Base-by-base conservation (phyloP, 78 protist genomes). In the Dictyostelium discoideum region DNA sequence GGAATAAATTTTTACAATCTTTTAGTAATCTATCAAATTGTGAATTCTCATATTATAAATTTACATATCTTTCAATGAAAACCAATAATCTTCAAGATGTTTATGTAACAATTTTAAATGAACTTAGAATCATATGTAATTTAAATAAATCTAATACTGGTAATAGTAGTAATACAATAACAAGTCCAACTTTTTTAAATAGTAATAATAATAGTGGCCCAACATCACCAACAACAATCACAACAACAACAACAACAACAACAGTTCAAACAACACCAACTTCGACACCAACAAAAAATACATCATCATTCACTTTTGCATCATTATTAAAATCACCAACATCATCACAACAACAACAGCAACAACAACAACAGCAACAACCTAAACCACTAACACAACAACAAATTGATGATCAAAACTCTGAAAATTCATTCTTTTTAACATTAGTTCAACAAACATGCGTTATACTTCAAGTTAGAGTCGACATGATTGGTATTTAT, bases 381-480 rank as follows among this genome's bases (percentile, higher is more conserved):
- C 16, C 42, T 16, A 20, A 39, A 63, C 78, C 26, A 24, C 44
- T 9, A 13, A 18, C 79, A 85, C 24, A 26, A 26, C 80, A 67
- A 24, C 60, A 73, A 73, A 24, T 32, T 22, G 81, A n/a, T 67
- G 89, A 84, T 20, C 80, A 88, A 29, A 84, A 80, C 69, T 32
- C 77, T 16, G 94, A 90, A 72, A 24, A 82, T 69, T 80, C 94
- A 37, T 90, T 90, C 79, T 72, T 90, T 37, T 22, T 77, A 14
- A 67, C 94, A 69, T 32, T 90, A 26, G 29, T 72, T 11, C 87
- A 54, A 48, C 94, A 90, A 78, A 90, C 94, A 82, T 90, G 88
- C 24, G 74, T 72, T 24, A 69, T 90, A 20, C 50, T 90, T 22
- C 94, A 90, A n/a, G 94, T 90, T 65, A 90, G 87, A 90, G 65